Evolutionary conservation across 371 early-diverging fungal species (phyloP), one percentile per base, ranked within the genome.

Genomic region (Funneliformis caledonium): DNA sequence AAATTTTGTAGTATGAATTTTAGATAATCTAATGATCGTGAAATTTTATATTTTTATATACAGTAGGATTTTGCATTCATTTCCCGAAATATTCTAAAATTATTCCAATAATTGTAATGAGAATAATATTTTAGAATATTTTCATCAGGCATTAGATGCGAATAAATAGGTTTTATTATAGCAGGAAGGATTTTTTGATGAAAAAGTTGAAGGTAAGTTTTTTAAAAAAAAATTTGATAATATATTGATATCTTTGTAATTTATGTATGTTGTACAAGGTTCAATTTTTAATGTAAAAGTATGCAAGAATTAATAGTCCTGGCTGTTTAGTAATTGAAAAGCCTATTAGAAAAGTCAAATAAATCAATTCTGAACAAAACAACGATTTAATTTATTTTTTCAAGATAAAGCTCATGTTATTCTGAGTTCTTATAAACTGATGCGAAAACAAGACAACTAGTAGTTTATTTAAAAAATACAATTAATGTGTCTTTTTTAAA

Each of bases 41-140:
- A 45, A 45, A 69, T 45, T 16, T 69, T 69, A n/a, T 16, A 69
- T 43, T n/a, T 42, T 47, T 69, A 5, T 69, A 69, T 69, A n/a
- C 2, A 9, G 4, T n/a, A 6, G n/a, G 22, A 10, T 69, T 48
- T 69, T 69, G 7, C 16, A 47, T n/a, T 11, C 70, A 69, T 43
- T n/a, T 31, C 45, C 70, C 19, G 2, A 0, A n/a, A n/a, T 26
- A 26, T 26, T 26, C 26, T 26, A 26, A 26, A 26, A 0, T 26
- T 26, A 26, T 26, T 26, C 7, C 14, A 69, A 8, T 42, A 50
- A 26, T 50, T 14, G 16, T n/a, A 69, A 47, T 69, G 14, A 19
- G 12, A 43, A 1, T 2, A 19, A 7, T 31, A 37, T 37, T 37
- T 37, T 37, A 3, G 37, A 37, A 37, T 37, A 3, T 37, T 37